Percentiles rank a stretch among this genome's conserved stretches.
Conservation (phyloP, 1,284 basidiomycete genomes). For the Tilletia setariae region DNA sequence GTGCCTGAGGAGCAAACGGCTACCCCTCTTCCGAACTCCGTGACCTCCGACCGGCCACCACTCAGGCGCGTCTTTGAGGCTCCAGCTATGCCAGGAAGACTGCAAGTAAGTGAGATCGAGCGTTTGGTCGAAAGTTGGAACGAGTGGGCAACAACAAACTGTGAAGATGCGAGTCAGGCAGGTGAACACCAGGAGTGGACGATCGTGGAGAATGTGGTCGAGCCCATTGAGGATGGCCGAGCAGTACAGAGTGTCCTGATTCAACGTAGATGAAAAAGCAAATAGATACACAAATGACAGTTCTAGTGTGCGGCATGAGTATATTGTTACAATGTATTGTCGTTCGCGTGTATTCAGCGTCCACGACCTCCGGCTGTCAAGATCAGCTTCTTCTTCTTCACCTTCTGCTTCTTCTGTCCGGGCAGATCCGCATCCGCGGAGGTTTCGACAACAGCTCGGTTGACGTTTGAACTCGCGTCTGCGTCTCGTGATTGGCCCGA, state of each 20-base stretch:
- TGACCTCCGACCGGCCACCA: neutral
- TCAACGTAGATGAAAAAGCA: neutral
- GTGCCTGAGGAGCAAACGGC: neutral
- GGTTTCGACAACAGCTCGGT: too few species aligned
- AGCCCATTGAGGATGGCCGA: conserved; percentile 17
- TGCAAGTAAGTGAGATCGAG: conserved; percentile 1
- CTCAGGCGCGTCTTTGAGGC: conserved; percentile 2
- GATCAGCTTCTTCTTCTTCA: conserved; percentile 49
- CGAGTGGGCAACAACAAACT: neutral
- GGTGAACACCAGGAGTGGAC: conserved; percentile 2
- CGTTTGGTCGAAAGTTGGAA: conserved; percentile 2
- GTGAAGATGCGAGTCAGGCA: neutral
- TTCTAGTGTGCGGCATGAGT: neutral
- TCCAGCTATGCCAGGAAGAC: neutral
- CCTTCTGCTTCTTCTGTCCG: conserved; percentile 21
- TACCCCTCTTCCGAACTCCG: neutral
- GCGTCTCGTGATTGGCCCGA: too few species aligned
- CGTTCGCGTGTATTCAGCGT: neutral
- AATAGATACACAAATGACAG: neutral
- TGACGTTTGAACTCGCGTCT: too few species aligned
- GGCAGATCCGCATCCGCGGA: neutral
- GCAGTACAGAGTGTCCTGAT: conserved; percentile 11
- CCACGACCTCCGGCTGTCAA: conserved; percentile 44
- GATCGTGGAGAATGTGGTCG: conserved; percentile 13
- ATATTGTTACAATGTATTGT: neutral